Percentiles rank a stretch among this genome's conserved stretches.
Evolutionary conservation across 2,329 filamentous ascomycete genomes (phyloP).

Genomic region (Pseudogymnoascus sp.): DNA sequence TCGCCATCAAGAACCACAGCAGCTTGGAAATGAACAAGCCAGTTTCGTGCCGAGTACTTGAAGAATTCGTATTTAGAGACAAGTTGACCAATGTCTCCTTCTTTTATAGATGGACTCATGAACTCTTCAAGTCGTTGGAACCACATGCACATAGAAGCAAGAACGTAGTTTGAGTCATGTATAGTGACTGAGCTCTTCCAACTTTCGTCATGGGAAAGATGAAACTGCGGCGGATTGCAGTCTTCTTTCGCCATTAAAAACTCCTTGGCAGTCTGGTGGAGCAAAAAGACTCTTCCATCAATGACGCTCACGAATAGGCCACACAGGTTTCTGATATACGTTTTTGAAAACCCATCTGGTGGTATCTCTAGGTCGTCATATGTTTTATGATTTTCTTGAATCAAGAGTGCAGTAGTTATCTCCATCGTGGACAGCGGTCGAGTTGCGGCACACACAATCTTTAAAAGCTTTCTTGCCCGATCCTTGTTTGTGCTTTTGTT

Average conservation of each 20-base stretch:
- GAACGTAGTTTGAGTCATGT: slow-evolving; percentile 8
- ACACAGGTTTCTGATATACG: slow-evolving; percentile 25
- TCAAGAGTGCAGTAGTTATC: slow-evolving; percentile 25
- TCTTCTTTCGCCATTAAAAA: slow-evolving; percentile 22
- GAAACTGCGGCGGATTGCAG: accelerated
- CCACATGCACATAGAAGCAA: slow-evolving; percentile 9
- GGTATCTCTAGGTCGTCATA: slow-evolving; percentile 15
- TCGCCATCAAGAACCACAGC: neutral
- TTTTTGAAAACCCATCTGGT: slow-evolving; percentile 14
- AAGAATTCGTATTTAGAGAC: neutral
- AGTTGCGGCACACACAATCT: slow-evolving; percentile 29
- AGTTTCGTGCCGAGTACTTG: neutral
- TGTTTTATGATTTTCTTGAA: slow-evolving; percentile 3
- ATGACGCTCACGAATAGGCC: slow-evolving; percentile 31
- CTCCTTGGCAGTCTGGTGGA: slow-evolving; percentile 34
- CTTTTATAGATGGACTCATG: neutral
- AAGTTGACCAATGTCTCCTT: neutral
- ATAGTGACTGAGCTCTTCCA: slow-evolving; percentile 10
- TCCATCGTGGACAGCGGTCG: slow-evolving; percentile 29
- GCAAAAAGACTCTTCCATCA: slow-evolving; percentile 28
- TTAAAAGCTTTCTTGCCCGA: slow-evolving; percentile 27
- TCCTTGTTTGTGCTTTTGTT: slow-evolving; percentile 20
- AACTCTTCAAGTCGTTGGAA: neutral
- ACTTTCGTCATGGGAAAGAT: neutral
- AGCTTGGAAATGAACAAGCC: slow-evolving; percentile 4